Evolutionary conservation across 129 eudicot species (phyloP).

Genomic region (Oenanthe sinensis): DNA sequence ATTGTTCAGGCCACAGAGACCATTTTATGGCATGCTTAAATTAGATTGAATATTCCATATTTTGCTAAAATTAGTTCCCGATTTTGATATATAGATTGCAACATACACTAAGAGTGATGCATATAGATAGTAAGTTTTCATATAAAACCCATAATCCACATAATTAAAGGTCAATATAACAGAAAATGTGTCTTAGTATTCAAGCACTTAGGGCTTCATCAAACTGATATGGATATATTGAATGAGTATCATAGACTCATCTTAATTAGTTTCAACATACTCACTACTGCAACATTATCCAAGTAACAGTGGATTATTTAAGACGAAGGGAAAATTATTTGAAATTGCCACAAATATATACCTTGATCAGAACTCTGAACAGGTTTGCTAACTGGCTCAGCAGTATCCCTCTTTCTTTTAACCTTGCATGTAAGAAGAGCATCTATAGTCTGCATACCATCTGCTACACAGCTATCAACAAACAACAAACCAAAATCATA

Average conservation of each 20-base stretch:
- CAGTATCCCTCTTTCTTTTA: slow-evolving; percentile 64
- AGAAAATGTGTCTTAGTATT: background rate
- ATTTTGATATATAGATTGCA: no score
- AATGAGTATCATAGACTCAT: background rate
- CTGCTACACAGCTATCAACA: slow-evolving; percentile 87
- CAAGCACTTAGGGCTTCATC: background rate
- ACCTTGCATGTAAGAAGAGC: slow-evolving; percentile 79
- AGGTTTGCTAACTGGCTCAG: slow-evolving; percentile 37
- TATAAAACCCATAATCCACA: background rate
- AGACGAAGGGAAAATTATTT: background rate
- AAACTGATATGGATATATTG: no score
- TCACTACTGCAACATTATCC: background rate
- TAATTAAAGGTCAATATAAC: background rate
- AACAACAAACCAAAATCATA: slow-evolving; percentile 16
- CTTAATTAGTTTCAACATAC: background rate
- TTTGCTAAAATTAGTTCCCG: no score
- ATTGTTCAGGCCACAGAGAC: no score
- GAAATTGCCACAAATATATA: slow-evolving; percentile 8
- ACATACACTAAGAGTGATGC: no score
- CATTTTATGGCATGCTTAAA: no score
- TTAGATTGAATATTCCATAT: no score
- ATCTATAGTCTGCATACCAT: slow-evolving; percentile 91
- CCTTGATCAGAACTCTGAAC: slow-evolving; percentile 42
- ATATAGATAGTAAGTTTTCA: no score
- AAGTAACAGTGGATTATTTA: slow-evolving; percentile 11